phyloP scores from a whole-genome alignment of 2,329 filamentous ascomycete genomes.

The Aspergillus puulaauensis region DNA sequence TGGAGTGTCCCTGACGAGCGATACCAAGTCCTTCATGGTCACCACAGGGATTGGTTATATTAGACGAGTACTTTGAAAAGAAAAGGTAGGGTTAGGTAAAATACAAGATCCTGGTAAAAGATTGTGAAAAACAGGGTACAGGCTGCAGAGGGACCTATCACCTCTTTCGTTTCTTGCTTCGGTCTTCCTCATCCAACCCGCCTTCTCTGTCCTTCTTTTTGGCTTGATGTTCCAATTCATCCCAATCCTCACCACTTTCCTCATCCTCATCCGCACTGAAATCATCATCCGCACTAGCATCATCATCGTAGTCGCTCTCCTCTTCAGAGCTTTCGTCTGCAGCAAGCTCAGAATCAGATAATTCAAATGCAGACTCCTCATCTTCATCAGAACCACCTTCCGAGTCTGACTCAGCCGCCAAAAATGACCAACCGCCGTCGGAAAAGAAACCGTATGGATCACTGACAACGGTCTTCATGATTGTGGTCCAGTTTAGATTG shows the following conservation, averaged over 20 bases:
- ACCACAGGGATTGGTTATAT: not conserved
- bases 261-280: constrained; percentile 66
- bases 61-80: not conserved
- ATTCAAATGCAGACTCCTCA: constrained; percentile 89
- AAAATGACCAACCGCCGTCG: constrained; percentile 93
- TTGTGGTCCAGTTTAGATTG: constrained; percentile 97
- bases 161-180: constrained; percentile 73
- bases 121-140: not conserved
- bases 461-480: constrained; percentile 97
- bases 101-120: constrained; percentile 1
- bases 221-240: constrained; percentile 87
- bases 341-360: constrained; percentile 77
- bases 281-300: constrained; percentile 76
- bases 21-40: not conserved
- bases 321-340: constrained; percentile 80
- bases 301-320: constrained; percentile 90
- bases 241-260: constrained; percentile 87
- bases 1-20: not conserved
- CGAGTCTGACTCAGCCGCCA: constrained; percentile 82
- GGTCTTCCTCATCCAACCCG: constrained; percentile 55
- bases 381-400: constrained; percentile 76
- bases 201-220: constrained; percentile 61
- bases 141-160: constrained; percentile 28
- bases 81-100: constrained; percentile 1
- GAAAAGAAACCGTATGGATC: constrained; percentile 94